Conservation (phyloP, 169 alveolate genomes). For the Eimeria mitis region DNA sequence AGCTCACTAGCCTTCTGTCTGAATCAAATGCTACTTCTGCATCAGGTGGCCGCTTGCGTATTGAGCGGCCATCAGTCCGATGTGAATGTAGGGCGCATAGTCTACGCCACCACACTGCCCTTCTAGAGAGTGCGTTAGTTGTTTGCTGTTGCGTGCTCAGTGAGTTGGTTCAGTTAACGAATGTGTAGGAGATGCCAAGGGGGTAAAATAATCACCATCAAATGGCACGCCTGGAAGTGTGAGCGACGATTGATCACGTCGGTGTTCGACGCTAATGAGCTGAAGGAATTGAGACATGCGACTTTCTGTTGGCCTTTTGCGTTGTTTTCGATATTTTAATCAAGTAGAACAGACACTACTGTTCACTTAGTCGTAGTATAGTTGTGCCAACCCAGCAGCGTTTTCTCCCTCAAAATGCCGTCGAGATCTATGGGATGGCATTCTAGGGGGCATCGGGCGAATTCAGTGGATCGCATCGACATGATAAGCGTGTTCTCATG, state of each 20-base stretch:
- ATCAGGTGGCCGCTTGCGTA: neutral
- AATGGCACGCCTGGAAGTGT: neutral
- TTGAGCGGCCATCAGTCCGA: neutral
- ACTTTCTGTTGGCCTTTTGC: neutral
- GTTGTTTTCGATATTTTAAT: neutral
- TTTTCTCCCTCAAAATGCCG: neutral
- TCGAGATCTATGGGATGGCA: neutral
- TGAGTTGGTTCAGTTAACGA: neutral
- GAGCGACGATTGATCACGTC: neutral
- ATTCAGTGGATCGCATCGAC: neutral
- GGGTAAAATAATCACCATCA: neutral
- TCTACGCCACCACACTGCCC: neutral
- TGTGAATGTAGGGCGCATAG: neutral
- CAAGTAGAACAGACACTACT: too few species aligned
- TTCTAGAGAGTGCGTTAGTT: neutral
- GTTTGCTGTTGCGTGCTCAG: neutral
- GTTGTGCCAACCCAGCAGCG: neutral
- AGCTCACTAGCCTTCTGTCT: neutral
- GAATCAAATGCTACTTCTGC: neutral
- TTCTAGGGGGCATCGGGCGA: neutral
- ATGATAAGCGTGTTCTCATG: neutral
- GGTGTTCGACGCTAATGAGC: neutral
- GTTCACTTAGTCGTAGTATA: too few species aligned
- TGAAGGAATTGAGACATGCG: neutral
- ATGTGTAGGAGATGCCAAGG: neutral